These are phyloP conservation scores for Phanerochaete carnosa DNA, from an alignment of 768 basidiomycete species.

Conservation along the genomic window DNA sequence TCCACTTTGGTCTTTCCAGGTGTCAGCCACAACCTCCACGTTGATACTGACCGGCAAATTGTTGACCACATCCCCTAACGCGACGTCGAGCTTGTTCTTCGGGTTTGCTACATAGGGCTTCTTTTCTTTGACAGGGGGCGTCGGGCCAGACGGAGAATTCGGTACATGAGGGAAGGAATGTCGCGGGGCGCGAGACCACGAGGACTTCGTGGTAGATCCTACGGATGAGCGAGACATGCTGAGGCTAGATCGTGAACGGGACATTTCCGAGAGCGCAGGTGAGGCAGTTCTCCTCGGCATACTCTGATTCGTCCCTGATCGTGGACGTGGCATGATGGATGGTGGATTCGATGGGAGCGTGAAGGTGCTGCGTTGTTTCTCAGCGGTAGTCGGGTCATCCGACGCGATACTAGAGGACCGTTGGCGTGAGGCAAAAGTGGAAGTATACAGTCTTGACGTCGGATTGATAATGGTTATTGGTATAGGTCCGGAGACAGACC, in stretches of 20 bases:
- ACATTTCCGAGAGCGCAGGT: slow-evolving; percentile 59
- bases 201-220: slow-evolving; percentile 37
- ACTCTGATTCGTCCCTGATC: slow-evolving; percentile 39
- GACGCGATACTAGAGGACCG: slow-evolving; percentile 65
- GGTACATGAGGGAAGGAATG: slow-evolving; percentile 48
- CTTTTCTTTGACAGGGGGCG: slow-evolving; percentile 35
- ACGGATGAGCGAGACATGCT: slow-evolving; percentile 42
- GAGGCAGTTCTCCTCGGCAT: slow-evolving; percentile 44
- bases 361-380: slow-evolving; percentile 31
- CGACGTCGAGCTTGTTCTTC: slow-evolving; percentile 89
- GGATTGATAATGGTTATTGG: slow-evolving; percentile 35
- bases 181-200: slow-evolving; percentile 69
- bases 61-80: slow-evolving; percentile 90
- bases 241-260: slow-evolving; percentile 49
- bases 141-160: slow-evolving; percentile 47
- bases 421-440: slow-evolving; percentile 84
- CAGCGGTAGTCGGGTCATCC: slow-evolving; percentile 32
- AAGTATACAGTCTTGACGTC: slow-evolving; percentile 38
- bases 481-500: slow-evolving; percentile 69
- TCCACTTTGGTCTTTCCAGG: slow-evolving; percentile 90
- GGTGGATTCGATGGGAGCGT: slow-evolving; percentile 20
- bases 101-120: slow-evolving; percentile 84
- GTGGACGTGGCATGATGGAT: slow-evolving; percentile 26
- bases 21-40: slow-evolving; percentile 74
- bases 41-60: slow-evolving; percentile 82